Conservation (phyloP, 495 filamentous ascomycete species). For the Lineolata rhizophorae region DNA sequence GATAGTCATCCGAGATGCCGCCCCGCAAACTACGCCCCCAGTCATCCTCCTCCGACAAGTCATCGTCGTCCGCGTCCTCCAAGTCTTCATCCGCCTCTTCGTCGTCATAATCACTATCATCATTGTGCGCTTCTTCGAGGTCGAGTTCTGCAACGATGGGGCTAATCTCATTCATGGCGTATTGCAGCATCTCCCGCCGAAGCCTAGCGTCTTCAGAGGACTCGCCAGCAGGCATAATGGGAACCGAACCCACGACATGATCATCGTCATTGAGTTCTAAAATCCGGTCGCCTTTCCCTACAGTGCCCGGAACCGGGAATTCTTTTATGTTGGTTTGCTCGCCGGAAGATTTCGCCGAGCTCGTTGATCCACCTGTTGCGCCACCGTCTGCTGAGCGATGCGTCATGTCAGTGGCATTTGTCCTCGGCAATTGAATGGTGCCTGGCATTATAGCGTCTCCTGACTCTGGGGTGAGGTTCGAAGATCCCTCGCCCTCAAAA, state of each 20-base stretch:
- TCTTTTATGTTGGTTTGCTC: too few species aligned
- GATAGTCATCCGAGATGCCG: slow-evolving; percentile 48
- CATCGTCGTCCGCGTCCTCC: slow-evolving; percentile 27
- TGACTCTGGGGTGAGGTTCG: too few species aligned
- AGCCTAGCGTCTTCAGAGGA: slow-evolving; percentile 57
- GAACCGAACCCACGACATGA: slow-evolving; percentile 11
- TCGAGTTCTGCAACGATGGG: slow-evolving; percentile 85
- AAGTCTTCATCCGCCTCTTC: slow-evolving; percentile 17
- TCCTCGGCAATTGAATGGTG: slow-evolving; percentile 13
- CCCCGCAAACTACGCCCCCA: slow-evolving; percentile 43
- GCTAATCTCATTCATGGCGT: slow-evolving; percentile 64
- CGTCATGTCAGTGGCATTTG: slow-evolving; percentile 35
- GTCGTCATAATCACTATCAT: slow-evolving; percentile 30
- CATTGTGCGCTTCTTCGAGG: too few species aligned
- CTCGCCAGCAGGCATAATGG: slow-evolving; percentile 35
- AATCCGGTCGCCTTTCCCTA: slow-evolving; percentile 12
- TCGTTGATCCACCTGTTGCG: slow-evolving; percentile 6
- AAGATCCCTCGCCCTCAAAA: too few species aligned
- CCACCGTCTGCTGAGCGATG: slow-evolving; percentile 1
- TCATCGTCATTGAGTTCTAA: slow-evolving; percentile 18
- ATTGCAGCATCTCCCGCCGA: slow-evolving; percentile 80
- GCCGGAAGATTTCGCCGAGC: too few species aligned
- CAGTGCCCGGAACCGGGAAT: too few species aligned
- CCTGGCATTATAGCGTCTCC: slow-evolving; percentile 9
- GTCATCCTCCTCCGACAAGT: slow-evolving; percentile 34